Evolutionary conservation across 495 filamentous ascomycete species (phyloP), one percentile per base, ranked within the genome.

Genomic region (Hypoxylon perforatum): DNA sequence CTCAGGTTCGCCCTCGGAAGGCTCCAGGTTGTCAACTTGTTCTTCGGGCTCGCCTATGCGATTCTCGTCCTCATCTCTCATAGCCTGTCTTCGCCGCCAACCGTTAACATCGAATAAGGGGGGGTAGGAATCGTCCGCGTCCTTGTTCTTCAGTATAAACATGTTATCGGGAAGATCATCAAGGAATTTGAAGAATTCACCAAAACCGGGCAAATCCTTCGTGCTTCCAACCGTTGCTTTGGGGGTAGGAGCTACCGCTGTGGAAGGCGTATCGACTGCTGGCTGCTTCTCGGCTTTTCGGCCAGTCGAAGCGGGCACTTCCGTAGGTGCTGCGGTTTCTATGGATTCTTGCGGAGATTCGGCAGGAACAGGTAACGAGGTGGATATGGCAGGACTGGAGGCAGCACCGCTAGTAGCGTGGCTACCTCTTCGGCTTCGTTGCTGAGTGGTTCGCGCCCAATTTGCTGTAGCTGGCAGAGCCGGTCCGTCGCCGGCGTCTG

Each of bases 381-480:
- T 84, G 0, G 87, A 85, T 5, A 89, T 84, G 19, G 88, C 88
- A 41, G 95, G 94, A 73, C 94, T 97, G 18, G 94, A 88, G 33
- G 87, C 86, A 14, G 92, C 87, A 56, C 88, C 87, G 69, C 90
- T 96, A 5, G 90, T 91, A 23, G 90, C 87, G 56, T 92, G 82
- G 73, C 92, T 97, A 21, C 89, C 84, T 35, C 90, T 84, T 55
- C 90, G 84, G 65, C 90, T 90, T 39, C 87, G 85, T 58, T 87
- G 86, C 33, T 90, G 87, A 4, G 86, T 82, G 59, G 91, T 90
- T 65, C 91, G 92, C 5, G 93, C 95, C 95, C 95, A 99, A 72
- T 89, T 97, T 4, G 94, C 95, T 5, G 94, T 92, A 6, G 94
- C 90, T 0, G 95, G 95, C 12, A 99, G 83, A 9, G 93, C 96